Percentiles rank a stretch among this genome's conserved stretches.
Conservation (phyloP, 495 filamentous ascomycete species). For the Penicillium longicatenatum region DNA sequence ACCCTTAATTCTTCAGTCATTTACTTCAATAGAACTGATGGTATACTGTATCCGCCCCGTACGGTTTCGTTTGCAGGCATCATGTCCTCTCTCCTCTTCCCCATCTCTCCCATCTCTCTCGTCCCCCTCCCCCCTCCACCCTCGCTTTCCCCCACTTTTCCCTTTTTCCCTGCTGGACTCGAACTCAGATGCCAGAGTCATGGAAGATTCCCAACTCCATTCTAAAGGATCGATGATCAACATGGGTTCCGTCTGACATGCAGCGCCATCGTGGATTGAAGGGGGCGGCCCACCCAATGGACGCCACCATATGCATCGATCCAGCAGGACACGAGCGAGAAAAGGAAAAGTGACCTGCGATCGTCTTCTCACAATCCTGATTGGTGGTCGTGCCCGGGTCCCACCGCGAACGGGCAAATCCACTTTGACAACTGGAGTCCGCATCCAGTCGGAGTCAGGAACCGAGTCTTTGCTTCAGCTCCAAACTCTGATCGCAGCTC, state of each 20-base stretch:
- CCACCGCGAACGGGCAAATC: conserved; percentile 25
- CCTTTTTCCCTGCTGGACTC: too few relatives aligned
- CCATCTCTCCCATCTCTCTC: too few relatives aligned
- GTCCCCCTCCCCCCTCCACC: too few relatives aligned
- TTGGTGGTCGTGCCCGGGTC: conserved; percentile 3
- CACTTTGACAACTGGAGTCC: conserved; percentile 12
- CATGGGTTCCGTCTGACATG: conserved; percentile 33
- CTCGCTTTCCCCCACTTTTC: conserved; percentile 2
- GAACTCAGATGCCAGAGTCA: too few relatives aligned
- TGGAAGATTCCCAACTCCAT: conserved; percentile 1
- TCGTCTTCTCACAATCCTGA: conserved; percentile 7
- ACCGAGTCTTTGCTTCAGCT: conserved; percentile 3
- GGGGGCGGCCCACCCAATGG: conserved; percentile 11
- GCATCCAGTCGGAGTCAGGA: conserved; percentile 22
- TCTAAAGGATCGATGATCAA: conserved; percentile 24
- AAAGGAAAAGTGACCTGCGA: conserved; percentile 5
- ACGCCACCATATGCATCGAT: conserved; percentile 11
- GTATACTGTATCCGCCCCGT: too few relatives aligned
- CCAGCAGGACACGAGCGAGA: conserved; percentile 6
- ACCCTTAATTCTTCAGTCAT: too few relatives aligned
- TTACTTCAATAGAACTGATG: conserved; percentile 19
- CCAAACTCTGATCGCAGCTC: background rate
- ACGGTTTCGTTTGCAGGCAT: too few relatives aligned
- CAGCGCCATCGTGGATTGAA: conserved; percentile 19
- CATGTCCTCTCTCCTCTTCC: too few relatives aligned